Evolutionary conservation across 345 rosid species (phyloP), one percentile per base, ranked within the genome.

Genomic region (Linum trigynum): DNA sequence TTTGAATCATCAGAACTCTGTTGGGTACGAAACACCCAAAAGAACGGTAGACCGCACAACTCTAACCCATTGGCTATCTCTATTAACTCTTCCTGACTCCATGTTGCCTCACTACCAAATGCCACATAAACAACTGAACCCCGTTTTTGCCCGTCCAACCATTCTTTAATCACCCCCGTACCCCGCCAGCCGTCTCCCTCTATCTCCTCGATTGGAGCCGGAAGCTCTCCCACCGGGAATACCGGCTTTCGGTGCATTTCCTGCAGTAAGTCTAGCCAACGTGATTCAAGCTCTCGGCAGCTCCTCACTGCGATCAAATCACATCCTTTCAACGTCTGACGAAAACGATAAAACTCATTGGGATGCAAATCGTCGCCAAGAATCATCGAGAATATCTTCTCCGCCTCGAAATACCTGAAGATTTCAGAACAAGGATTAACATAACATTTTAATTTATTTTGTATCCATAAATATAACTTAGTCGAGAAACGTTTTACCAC

Each of bases 251-350:
- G 39, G 42, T 74, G 72, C 16, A 74, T 62, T 41, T 74, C 39
- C 40, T 61, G 38, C 0, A 74, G 39, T 38, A 68, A 64, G 3
- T 53, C 59, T 55, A 78, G 53, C 68, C 65, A 74, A 0, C 71
- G 72, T 3, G 76, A 39, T 59, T 78, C 78, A 1, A 75, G 38
- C 59, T 78, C 76, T 58, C 5, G 38, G 17, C 69, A 74, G 66
- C 74, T 63, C 32, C 69, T 38, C 2, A 66, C 3, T 10, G 65
- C 72, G 3, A 75, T 17, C 10, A 69, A 56, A 39, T 75, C 74
- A 17, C 64, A 67, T 15, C 76, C 76, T 16, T 12, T 6, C n/a
- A 63, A 11, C 6, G 55, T 66, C 51, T 38, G 14, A 4, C 62
- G 65, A 0, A 35, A 5, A 5, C 72, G 70, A 23, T 5, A 55